Base-by-base conservation (phyloP, 1,284 basidiomycete species). In the Phylloboletellus chloephorus region DNA sequence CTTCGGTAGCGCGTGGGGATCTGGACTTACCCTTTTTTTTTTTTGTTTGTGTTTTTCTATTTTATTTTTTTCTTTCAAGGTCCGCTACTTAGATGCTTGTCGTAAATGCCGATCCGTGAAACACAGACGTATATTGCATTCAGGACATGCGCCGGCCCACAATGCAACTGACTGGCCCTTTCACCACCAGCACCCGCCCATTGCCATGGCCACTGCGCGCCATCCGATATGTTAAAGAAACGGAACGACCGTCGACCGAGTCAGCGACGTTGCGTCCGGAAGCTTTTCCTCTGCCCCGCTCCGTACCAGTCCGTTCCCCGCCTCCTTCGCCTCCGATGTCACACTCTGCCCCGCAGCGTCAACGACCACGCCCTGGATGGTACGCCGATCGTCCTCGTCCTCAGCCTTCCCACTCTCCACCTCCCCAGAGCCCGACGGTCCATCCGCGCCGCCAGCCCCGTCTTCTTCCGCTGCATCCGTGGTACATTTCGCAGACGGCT, bases 351-450 rank as follows among this genome's bases (percentile, higher is more conserved):
- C 64, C 5, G 44, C 54, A 32, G n/a, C 12, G 39, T 63, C 66
- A 20, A 50, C 50, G 12, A 54, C 58, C 43, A 67, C 63, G 1
- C 67, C 73, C 40, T 74, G 73, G 52, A 83, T 78, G 10, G 80
- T 82, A 46, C 67, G 67, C 43, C 76, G 66, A 59, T 83, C 79
- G 38, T 77, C 75, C 16, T 79, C 77, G 38, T 72, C 70, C 3
- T 66, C 65, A 43, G 28, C 33, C 47, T 37, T 58, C 28, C 41
- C 40, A 21, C 23, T 38, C 54, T 4, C 16, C 37, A 28, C 46
- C 13, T 47, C 47, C 33, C 37, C 39, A 31, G 45, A 32, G 20
- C 31, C 35, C 31, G 44, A 36, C 13, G 44, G 13, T 11, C 10
- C 37, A 43, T 39, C 43, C 8, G 51, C 56, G 28, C 48, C 57